phyloP scores from a whole-genome alignment of 1,284 basidiomycete genomes.

The Quambalaria eucalypti region DNA sequence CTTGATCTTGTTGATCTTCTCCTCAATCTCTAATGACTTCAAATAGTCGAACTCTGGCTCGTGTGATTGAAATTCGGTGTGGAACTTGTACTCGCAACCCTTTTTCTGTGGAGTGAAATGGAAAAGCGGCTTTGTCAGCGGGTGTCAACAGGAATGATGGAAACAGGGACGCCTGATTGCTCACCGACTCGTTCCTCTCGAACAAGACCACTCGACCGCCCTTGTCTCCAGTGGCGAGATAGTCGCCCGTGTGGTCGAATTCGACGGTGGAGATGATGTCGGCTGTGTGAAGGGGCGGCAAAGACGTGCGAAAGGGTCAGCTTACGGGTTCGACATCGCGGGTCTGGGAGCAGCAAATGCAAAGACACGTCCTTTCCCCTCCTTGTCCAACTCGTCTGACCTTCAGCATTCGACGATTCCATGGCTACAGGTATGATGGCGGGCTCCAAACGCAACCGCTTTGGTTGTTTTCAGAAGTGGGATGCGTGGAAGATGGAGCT shows the following conservation, averaged over 20 bases:
- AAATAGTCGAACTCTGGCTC: conserved; percentile 99
- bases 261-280: conserved; percentile 70
- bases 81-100: conserved; percentile 99
- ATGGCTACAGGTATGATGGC: background rate
- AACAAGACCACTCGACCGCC: conserved; percentile 94
- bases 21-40: conserved; percentile 98
- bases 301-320: background rate
- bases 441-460: no score
- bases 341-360: background rate
- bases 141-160: background rate
- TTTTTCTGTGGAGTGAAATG: conserved; percentile 61
- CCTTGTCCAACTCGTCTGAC: no score
- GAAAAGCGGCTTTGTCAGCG: background rate
- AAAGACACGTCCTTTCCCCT: no score
- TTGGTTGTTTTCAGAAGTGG: no score
- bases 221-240: conserved; percentile 98
- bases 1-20: conserved; percentile 99
- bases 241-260: conserved; percentile 98
- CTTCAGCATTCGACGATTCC: no score
- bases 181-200: conserved; percentile 90
- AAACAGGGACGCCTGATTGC: conserved; percentile 45
- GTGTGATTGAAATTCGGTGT: conserved; percentile 99
- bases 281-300: conserved; percentile 61
- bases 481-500: no score
- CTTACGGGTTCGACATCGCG: no score